phyloP scores from a whole-genome alignment of 768 basidiomycete genomes.

The Dioszegia crocea region DNA sequence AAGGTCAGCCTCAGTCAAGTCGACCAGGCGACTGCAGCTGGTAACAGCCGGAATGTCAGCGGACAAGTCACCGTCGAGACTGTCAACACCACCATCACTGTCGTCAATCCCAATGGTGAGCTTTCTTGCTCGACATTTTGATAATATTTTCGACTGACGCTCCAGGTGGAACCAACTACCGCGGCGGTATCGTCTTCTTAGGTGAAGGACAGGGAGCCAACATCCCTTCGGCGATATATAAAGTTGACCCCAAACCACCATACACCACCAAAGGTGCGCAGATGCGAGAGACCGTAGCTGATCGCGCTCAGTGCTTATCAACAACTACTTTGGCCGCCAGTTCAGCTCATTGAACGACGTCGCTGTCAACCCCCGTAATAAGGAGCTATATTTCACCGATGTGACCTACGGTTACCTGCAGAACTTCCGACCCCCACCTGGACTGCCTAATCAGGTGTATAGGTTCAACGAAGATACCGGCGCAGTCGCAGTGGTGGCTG shows the following conservation, averaged over 20 bases:
- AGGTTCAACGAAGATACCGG: conserved; percentile 66
- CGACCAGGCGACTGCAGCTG: conserved; percentile 31
- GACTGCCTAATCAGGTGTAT: conserved; percentile 72
- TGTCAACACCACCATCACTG: conserved; percentile 7
- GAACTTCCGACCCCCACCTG: conserved; percentile 63
- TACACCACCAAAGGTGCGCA: conserved; percentile 57
- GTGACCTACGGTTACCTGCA: conserved; percentile 61
- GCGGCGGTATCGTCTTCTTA: conserved; percentile 59
- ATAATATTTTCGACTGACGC: conserved; percentile 69
- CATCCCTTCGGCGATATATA: conserved; percentile 61
- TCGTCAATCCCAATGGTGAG: conserved; percentile 53
- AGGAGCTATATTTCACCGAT: conserved; percentile 73
- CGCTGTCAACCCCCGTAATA: conserved; percentile 65
- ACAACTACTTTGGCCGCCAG: conserved; percentile 74
- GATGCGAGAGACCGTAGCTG: conserved; percentile 1
- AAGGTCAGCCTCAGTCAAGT: conserved; percentile 63
- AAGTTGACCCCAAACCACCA: conserved; percentile 63
- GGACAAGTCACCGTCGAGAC: conserved; percentile 33
- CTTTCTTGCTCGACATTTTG: conserved; percentile 16
- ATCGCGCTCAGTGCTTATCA: conserved; percentile 54
- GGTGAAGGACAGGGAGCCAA: conserved; percentile 64
- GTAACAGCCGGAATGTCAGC: conserved; percentile 40
- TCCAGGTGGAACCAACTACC: conserved; percentile 54
- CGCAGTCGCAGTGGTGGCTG: conserved; percentile 66
- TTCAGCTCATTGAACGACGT: conserved; percentile 79